Evolutionary conservation across 805 yeast genomes (phyloP).

Genomic region (Wilhelminamyces savonicus): DNA sequence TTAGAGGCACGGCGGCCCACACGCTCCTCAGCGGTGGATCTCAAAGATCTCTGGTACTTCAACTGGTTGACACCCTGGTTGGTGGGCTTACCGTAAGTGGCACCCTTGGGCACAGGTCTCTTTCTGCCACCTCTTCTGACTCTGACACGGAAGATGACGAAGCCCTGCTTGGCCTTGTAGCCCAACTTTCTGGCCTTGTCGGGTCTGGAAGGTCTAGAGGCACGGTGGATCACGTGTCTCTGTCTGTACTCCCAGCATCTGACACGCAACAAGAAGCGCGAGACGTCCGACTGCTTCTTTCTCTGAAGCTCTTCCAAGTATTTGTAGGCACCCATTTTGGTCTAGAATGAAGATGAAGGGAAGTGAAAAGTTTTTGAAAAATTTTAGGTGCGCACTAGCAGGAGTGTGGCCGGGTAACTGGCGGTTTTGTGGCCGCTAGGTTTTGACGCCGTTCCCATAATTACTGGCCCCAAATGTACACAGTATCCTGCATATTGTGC

Average conservation of each 20-base stretch:
- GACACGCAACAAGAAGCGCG: constrained; percentile 98
- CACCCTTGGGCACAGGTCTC: constrained; percentile 99
- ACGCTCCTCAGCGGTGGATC: constrained; percentile 99
- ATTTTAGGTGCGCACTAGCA: too few relatives aligned
- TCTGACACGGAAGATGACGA: constrained; percentile 96
- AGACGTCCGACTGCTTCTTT: constrained; percentile 99
- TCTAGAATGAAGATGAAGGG: too few relatives aligned
- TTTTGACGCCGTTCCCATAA: too few relatives aligned
- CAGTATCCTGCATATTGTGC: too few relatives aligned
- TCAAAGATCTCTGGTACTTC: constrained; percentile 97
- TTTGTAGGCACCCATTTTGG: constrained; percentile 99
- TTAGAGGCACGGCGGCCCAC: constrained; percentile 98
- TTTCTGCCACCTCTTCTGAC: constrained; percentile 99
- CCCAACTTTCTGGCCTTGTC: constrained; percentile 99
- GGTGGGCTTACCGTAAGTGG: constrained; percentile 99
- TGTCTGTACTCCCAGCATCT: constrained; percentile 99
- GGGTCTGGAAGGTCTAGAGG: constrained; percentile 97
- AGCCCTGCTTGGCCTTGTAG: constrained; percentile 99
- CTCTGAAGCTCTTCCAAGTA: constrained; percentile 98
- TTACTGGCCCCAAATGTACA: too few relatives aligned
- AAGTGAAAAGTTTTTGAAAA: too few relatives aligned
- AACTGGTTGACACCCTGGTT: constrained; percentile 99
- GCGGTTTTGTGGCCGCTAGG: too few relatives aligned
- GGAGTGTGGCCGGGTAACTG: too few relatives aligned
- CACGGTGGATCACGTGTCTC: constrained; percentile 97